Evolutionary conservation across 768 basidiomycete species (phyloP), one percentile per base, ranked within the genome.

Genomic region (Boletus sp.): DNA sequence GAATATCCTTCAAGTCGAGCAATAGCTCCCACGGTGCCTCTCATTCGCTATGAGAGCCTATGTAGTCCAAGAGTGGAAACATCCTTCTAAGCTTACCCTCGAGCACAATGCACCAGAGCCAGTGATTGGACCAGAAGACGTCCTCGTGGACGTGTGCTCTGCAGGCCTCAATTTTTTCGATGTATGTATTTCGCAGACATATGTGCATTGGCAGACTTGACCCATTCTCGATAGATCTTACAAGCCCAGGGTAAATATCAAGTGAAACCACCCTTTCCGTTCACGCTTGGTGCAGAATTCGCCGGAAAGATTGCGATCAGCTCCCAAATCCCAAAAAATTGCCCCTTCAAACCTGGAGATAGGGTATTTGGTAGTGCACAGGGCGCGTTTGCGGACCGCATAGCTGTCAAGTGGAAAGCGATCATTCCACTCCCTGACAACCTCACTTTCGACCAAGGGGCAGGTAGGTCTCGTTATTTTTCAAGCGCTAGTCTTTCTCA

Each of bases 211-310:
- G n/a, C 19, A 1, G 13, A 44, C 53, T 42, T 17, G 57, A 21
- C n/a, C 3, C 49, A 19, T 58, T 52, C 33, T 44, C 40, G 32
- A 19, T 57, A 90, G 84, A 91, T 93, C 58, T 74, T 96, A 27
- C 92, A 94, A 74, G 76, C 84, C 0, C 91, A 94, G 71, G 94
- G 94, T 45, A 94, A 90, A 75, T 89, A 96, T 68, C 94, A 96
- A 65, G 70, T 72, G 50, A 87, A 94, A 65, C 92, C 90, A 0
- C 81, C 89, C 0, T 77, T 92, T 37, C 95, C 95, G 0, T 97
- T 95, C 72, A 78, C 84, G 7, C 80, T 94, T 6, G 94, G 94
- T 15, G 76, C 82, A 35, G 90, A 99, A 70, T 90, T 98, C 63
- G 83, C 93, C 4, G 96, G 96, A 0, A 78, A 72, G 52, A 84